phyloP scores from a whole-genome alignment of 148 eudicot genomes.

The Persicaria maculosa region DNA sequence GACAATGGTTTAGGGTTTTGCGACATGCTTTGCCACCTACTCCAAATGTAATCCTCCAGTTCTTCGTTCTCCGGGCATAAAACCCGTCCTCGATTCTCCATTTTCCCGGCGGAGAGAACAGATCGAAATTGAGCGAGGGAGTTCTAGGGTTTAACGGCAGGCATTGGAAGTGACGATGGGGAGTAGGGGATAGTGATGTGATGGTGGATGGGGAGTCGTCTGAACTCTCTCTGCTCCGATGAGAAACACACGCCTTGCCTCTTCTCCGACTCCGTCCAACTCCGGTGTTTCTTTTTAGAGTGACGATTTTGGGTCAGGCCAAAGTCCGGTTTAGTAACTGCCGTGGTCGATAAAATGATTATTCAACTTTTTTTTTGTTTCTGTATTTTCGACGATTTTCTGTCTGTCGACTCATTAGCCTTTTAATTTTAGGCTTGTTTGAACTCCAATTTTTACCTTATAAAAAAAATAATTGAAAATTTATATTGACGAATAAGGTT shows the following conservation, averaged over 20 bases:
- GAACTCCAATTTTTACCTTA: too few species aligned
- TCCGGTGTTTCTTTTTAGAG: too few species aligned
- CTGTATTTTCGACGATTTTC: too few species aligned
- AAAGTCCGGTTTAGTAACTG: too few species aligned
- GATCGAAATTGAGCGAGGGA: neutral
- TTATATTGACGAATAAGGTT: too few species aligned
- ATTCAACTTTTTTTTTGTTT: too few species aligned
- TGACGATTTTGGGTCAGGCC: too few species aligned
- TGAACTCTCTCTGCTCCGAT: neutral
- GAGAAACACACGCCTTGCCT: neutral
- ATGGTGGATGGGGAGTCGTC: neutral
- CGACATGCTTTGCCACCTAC: slow-evolving; percentile 45
- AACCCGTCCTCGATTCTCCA: slow-evolving; percentile 15
- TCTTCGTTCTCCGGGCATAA: slow-evolving; percentile 52
- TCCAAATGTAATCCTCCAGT: slow-evolving; percentile 45
- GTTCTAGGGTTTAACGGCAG: neutral
- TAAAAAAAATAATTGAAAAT: too few species aligned
- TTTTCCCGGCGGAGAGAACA: neutral
- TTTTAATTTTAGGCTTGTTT: too few species aligned
- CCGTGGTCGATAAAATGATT: too few species aligned
- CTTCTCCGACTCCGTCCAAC: too few species aligned
- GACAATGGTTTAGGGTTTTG: slow-evolving; percentile 36
- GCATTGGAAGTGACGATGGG: neutral
- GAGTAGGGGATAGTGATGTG: neutral
- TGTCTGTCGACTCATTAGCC: too few species aligned